Evolutionary conservation across 768 basidiomycete genomes (phyloP).

Genomic region (Phylloporus rhodoxanthus): DNA sequence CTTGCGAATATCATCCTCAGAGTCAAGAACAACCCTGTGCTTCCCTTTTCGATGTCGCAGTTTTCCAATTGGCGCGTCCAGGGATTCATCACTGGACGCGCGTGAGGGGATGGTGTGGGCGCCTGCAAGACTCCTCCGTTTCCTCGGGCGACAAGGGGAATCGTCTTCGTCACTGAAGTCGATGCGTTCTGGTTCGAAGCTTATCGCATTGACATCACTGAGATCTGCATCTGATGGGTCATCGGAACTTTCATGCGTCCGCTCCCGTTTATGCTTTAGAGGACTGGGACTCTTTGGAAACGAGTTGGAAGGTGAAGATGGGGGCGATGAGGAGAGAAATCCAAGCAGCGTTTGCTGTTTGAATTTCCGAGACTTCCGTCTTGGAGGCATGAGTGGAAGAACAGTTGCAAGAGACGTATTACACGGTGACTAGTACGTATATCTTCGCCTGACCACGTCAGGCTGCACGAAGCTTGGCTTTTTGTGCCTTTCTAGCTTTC

Average conservation of each 20-base stretch:
- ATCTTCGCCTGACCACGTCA: constrained; percentile 29
- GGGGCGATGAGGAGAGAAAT: constrained; percentile 29
- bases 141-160: constrained; percentile 24
- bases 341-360: constrained; percentile 43
- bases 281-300: constrained; percentile 2
- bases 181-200: constrained; percentile 36
- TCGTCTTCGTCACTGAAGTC: constrained; percentile 23
- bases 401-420: not conserved
- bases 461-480: constrained; percentile 56
- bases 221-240: constrained; percentile 25
- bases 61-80: constrained; percentile 13
- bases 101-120: constrained; percentile 11
- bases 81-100: constrained; percentile 20
- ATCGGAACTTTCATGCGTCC: constrained; percentile 1
- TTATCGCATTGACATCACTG: constrained; percentile 48
- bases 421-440: constrained; percentile 1
- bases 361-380: constrained; percentile 15
- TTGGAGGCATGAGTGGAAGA: not conserved
- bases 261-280: constrained; percentile 16
- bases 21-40: constrained; percentile 23
- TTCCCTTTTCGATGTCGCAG: constrained; percentile 21
- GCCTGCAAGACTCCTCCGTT: constrained; percentile 9
- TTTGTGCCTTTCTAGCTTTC: constrained; percentile 60
- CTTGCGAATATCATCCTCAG: constrained; percentile 35
- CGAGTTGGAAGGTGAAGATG: constrained; percentile 13